phyloP scores from a whole-genome alignment of 2,329 filamentous ascomycete species.

The Beauveria rudraprayagi region DNA sequence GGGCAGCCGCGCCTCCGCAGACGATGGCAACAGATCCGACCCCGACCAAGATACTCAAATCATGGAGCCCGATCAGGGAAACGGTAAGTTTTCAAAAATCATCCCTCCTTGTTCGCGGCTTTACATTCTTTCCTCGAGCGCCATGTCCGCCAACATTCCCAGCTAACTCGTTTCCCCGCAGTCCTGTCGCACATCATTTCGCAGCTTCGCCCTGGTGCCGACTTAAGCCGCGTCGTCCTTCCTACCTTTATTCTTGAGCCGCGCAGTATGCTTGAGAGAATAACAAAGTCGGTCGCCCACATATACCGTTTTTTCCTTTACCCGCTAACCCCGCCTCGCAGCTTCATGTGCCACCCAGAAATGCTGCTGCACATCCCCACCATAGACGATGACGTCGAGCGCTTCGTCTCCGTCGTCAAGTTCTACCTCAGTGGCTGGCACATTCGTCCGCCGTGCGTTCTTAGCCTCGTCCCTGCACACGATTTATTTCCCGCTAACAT shows the following conservation, averaged over 20 bases:
- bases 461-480: neutral
- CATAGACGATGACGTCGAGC: constrained; percentile 79
- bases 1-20: constrained; percentile 48
- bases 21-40: constrained; percentile 42
- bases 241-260: constrained; percentile 98
- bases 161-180: constrained; percentile 27
- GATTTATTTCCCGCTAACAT: neutral
- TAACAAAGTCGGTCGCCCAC: constrained; percentile 66
- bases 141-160: neutral
- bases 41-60: constrained; percentile 65
- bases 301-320: constrained; percentile 5
- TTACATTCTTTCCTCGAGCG: neutral
- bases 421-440: constrained; percentile 99
- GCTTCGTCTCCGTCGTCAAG: constrained; percentile 92
- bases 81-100: constrained; percentile 53
- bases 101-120: neutral
- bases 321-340: constrained; percentile 29
- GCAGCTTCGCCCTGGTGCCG: constrained; percentile 88
- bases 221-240: constrained; percentile 86
- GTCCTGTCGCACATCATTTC: constrained; percentile 97
- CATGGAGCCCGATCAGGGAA: constrained; percentile 88
- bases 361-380: constrained; percentile 80
- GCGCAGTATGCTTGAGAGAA: constrained; percentile 94
- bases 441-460: constrained; percentile 83
- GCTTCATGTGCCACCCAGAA: constrained; percentile 99